These are phyloP conservation scores for Posidonia oceanica DNA, from an alignment of 116 monocot species.

Conservation along the genomic window DNA sequence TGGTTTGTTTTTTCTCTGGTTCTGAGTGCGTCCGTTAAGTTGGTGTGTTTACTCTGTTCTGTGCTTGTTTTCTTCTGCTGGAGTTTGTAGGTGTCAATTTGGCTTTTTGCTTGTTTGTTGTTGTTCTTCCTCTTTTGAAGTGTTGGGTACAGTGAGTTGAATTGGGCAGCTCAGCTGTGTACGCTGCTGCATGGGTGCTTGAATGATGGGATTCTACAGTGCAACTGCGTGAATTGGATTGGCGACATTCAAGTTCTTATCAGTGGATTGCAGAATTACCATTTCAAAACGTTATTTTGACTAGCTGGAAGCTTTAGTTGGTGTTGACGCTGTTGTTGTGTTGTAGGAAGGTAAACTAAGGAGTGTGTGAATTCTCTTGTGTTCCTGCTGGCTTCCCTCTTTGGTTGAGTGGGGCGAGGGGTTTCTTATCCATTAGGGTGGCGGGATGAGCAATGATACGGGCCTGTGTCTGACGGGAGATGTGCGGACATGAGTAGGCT, in stretches of 20 bases:
- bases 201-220: not conserved
- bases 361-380: not conserved
- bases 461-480: slow-evolving; percentile 15
- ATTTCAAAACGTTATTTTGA: not conserved
- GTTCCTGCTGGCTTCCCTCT: slow-evolving; percentile 3
- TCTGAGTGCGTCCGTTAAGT: not conserved
- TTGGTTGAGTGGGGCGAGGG: not conserved
- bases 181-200: no score
- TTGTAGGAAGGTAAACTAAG: not conserved
- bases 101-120: no score
- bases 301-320: not conserved
- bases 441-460: slow-evolving; percentile 6
- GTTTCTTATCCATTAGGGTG: not conserved
- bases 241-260: not conserved
- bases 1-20: not conserved
- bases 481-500: slow-evolving; percentile 94
- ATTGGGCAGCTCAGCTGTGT: no score
- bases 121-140: not conserved
- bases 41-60: not conserved
- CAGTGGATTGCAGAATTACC: no score
- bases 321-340: not conserved
- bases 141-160: no score
- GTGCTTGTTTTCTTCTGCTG: not conserved
- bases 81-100: not conserved
- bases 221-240: not conserved